Base-by-base conservation (phyloP, 2,329 filamentous ascomycete species). In the Chaetothyriales sp. region DNA sequence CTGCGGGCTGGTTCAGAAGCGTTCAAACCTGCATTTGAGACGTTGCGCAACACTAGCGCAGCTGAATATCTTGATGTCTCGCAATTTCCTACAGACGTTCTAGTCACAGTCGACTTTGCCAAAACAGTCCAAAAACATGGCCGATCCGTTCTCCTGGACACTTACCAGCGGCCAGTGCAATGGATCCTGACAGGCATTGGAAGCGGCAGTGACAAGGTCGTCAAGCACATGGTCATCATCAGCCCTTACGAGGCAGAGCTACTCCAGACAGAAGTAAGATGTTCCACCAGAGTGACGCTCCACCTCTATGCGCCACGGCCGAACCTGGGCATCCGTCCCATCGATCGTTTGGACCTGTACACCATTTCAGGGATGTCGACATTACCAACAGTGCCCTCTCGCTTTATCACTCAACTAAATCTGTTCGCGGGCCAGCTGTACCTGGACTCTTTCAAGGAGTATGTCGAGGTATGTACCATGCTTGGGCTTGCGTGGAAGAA, bases 361-460 rank as follows among this genome's bases (percentile, higher is more conserved):
- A 67, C 63, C 1, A 50, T 72, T 1, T 68, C 70, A 0, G 39
- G 45, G 1, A 42, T 61, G 0, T 52, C 54, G 2, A 5, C 1
- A 0, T 54, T 58, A 18, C 53, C 46, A 0, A 32, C 25, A 6
- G 50, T 62, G 3, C 59, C 56, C 10, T 61, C 57, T 8, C 60
- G 50, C 0, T 59, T 76, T 0, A 61, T 66, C 0, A 64, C 69
- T 0, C 69, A 77, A 51, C 69, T 86, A 0, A 81, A 83, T 44
- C 64, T 86, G 0, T 86, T 87, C 50, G 70, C 83, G 0, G 83
- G 83, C 0, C 79, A 83, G 50, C 68, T 86, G 0, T 86, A 86
- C 56, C 67, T 86, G 8, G 62, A 61, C 0, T 72, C 68, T 0
- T 76, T 70, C 44, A 52, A 65, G 0, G 74, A 84, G 49, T 87